Evolutionary conservation across 345 rosid genomes (phyloP), one percentile per base, ranked within the genome.

Genomic region (Acer yangbiense): DNA sequence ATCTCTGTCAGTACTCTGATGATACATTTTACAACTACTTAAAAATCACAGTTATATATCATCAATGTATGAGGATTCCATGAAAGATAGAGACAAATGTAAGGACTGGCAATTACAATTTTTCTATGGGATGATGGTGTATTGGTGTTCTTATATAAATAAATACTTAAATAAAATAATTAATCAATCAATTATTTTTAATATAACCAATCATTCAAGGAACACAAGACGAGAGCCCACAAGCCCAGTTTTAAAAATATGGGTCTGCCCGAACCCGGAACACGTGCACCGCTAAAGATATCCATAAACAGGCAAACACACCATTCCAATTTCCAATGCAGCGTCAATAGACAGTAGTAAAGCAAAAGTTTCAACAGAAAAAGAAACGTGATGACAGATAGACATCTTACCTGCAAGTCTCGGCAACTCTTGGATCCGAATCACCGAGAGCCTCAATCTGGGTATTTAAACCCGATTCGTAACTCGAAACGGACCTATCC

Each of bases 381-480:
- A 16, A 27, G 35, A 35, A 25, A 18, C 16, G 6, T 61, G 48
- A 62, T 8, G 9, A 52, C n/a, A 54, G 65, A 64, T 16, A 20
- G 20, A 14, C 4, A 71, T 12, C 50, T 65, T 14, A 84, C 89
- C 87, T 78, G 83, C 82, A 89, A 62, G 87, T 82, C 81, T 81
- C 88, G 5, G 81, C 85, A 50, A 84, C 85, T 77, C 89, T 77
- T 11, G 78, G 82, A 77, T 88, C 90, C 55, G 76, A 73, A 39
- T 80, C 76, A 54, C 90, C 88, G 18, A 87, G 79, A 58, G 86
- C 81, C 52, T 85, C 85, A 41, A 83, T 83, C 76, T 88, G 92
- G 81, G 84, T 79, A 78, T 68, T 68, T 69, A 88, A 76, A 74
- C 87, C 90, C 60, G 78, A 76, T 50, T 79, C 85, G 25, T 88